Percentiles rank a stretch among this genome's conserved stretches.
These are phyloP conservation scores for Penicillium sp. DNA, from an alignment of 2,329 filamentous ascomycete species.

Conservation along the genomic window DNA sequence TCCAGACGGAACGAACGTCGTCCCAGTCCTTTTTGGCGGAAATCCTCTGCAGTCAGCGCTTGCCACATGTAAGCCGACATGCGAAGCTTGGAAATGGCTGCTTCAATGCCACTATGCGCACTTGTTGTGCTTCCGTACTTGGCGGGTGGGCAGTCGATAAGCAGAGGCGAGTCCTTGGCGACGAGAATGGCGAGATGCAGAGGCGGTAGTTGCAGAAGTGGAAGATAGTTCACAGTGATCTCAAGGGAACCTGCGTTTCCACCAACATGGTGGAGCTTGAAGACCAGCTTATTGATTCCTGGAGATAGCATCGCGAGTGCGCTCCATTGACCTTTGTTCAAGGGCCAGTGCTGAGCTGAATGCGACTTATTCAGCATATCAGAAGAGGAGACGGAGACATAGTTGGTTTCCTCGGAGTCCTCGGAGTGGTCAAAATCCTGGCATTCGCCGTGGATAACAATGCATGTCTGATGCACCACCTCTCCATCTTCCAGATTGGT, in stretches of 20 bases:
- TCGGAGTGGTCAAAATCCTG: conserved; percentile 4
- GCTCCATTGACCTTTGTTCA: conserved; percentile 18
- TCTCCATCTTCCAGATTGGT: conserved; percentile 15
- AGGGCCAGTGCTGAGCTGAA: conserved; percentile 15
- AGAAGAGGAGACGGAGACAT: conserved; percentile 3
- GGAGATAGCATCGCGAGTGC: conserved; percentile 20
- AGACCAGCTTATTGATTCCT: conserved; percentile 14
- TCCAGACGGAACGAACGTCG: conserved; percentile 27
- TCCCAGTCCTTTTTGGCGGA: conserved; percentile 23
- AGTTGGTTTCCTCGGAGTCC: conserved; percentile 10
- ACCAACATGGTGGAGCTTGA: conserved; percentile 10
- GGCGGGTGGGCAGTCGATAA: conserved; percentile 23
- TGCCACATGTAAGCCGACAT: conserved; percentile 29
- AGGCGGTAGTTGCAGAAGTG: conserved; percentile 20
- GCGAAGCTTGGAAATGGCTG: conserved; percentile 23
- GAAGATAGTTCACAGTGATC: conserved; percentile 18
- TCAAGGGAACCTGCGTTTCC: conserved; percentile 9
- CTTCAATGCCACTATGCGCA: conserved; percentile 18
- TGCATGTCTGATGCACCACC: conserved; percentile 12
- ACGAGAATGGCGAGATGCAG: conserved; percentile 25
- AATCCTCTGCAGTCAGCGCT: conserved; percentile 24
- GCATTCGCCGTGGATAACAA: conserved; percentile 13
- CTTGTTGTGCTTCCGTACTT: conserved; percentile 20
- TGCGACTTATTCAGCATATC: conserved; percentile 1
- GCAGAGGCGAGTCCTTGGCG: conserved; percentile 22